Percentiles rank a stretch among this genome's conserved stretches.
Conservation (phyloP, 345 rosid species). For the Lepidium didymum region DNA sequence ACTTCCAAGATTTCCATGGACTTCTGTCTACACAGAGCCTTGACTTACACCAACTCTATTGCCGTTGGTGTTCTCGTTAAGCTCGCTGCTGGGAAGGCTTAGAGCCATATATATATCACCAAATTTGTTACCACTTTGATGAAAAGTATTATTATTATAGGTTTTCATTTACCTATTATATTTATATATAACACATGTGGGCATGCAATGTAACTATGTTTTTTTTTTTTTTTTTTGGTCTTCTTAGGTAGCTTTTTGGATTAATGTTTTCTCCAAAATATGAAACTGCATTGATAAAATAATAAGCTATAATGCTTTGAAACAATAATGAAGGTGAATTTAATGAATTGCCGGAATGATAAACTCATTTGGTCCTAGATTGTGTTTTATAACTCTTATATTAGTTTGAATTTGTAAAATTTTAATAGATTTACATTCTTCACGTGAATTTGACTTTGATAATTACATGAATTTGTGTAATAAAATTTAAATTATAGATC, state of each 20-base stretch:
- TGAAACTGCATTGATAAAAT: conserved; percentile 10
- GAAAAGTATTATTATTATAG: conserved; percentile 10
- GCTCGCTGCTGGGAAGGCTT: conserved; percentile 37
- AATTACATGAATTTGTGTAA: no score
- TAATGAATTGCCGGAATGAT: neutral
- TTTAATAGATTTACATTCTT: neutral
- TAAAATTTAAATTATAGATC: no score
- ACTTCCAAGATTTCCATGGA: conserved; percentile 55
- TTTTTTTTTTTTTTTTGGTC: neutral
- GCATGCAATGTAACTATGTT: conserved; percentile 15
- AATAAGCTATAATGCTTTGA: conserved; percentile 5
- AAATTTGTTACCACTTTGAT: conserved; percentile 5
- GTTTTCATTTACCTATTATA: conserved; percentile 1
- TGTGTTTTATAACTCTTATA: neutral
- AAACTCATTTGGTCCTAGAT: neutral
- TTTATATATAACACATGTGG: neutral
- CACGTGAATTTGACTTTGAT: no score
- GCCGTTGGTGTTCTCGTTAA: conserved; percentile 72
- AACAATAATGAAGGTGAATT: conserved; percentile 1
- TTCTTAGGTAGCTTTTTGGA: conserved; percentile 25
- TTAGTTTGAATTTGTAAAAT: neutral
- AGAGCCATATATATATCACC: neutral
- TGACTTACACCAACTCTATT: conserved; percentile 78
- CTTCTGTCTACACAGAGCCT: conserved; percentile 67
- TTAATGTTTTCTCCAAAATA: neutral